Base-by-base conservation (phyloP, 768 basidiomycete genomes). In the Serendipita sp. region DNA sequence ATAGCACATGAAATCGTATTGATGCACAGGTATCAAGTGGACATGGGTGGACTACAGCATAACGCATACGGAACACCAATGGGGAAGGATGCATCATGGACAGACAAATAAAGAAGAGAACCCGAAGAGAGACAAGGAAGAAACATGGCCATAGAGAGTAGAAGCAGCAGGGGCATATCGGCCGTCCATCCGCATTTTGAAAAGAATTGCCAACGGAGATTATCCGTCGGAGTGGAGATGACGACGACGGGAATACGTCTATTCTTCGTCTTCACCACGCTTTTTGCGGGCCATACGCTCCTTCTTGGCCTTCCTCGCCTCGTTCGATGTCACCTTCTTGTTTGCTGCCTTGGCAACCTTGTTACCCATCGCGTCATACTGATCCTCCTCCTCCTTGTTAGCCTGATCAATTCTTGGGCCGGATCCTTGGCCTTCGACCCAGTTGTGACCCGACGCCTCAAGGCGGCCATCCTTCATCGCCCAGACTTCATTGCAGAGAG, bases 331-430 rank as follows among this genome's bases (percentile, higher is more conserved):
- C 68, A 91, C 70, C 81, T 75, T 73, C 83, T 91, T 93, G 71
- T 74, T 70, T 83, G 95, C 94, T 78, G 85, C 89, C 69, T 46
- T 74, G 67, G 89, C 89, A 68, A 93, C 78, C 85, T 93, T 94
- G 88, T 97, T 97, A 67, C 95, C 95, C 89, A 99, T 90, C 28
- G 96, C 96, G 74, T 99, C 96, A 73, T 89, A 98, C 71, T 82
- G 78, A 45, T 84, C 92, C 60, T 94, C 91, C 67, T 96, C 94
- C 70, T 91, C 91, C 60, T 86, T 94, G 3, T 83, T 88, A 72
- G 83, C 83, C 84, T 92, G 89, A 83, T 96, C 96, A 71, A 99
- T 98, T 66, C 94, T 85, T 48, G 92, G 75, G 10, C 95, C 95
- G 18, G 91, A 81, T 65, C 96, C 96, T 76, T 99, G 96, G 56